These are phyloP conservation scores for Takashimella tepidaria DNA, from an alignment of 1,284 basidiomycete species.

Conservation along the genomic window DNA sequence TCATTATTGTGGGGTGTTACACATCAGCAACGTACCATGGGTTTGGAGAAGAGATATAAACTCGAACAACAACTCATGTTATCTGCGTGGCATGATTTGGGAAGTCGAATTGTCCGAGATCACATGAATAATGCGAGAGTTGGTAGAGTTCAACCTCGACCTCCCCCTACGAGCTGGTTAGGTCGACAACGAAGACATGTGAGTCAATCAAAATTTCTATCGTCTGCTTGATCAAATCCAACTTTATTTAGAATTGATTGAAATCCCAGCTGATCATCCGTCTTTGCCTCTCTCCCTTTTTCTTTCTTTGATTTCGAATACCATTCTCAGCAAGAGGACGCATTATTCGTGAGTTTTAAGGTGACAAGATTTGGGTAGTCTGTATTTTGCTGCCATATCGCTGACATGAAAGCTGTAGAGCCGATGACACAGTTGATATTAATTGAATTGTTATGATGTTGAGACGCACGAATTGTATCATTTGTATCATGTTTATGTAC, in stretches of 20 bases:
- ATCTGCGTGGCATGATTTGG: slow-evolving; percentile 63
- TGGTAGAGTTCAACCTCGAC: slow-evolving; percentile 45
- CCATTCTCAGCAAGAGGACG: slow-evolving; percentile 21
- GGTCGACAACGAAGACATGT: slow-evolving; percentile 55
- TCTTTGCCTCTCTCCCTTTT: no score
- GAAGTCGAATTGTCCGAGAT: slow-evolving; percentile 60
- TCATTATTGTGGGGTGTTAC: not conserved
- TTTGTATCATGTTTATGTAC: no score
- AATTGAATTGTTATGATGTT: no score
- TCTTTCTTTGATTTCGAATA: no score
- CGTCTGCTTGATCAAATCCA: no score
- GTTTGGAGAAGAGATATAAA: slow-evolving; percentile 60
- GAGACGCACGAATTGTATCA: no score
- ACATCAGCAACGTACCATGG: slow-evolving; percentile 44
- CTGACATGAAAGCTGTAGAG: no score
- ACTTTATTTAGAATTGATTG: no score
- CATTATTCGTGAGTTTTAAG: slow-evolving; percentile 16
- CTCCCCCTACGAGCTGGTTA: slow-evolving; percentile 57
- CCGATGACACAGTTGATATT: no score
- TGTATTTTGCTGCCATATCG: no score
- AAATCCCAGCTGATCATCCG: no score
- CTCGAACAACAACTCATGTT: slow-evolving; percentile 76
- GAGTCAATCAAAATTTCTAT: no score
- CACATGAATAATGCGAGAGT: slow-evolving; percentile 25
- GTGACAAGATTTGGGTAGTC: not conserved